Conservation (phyloP, 768 basidiomycete species). For the Boletus rubescentipes region DNA sequence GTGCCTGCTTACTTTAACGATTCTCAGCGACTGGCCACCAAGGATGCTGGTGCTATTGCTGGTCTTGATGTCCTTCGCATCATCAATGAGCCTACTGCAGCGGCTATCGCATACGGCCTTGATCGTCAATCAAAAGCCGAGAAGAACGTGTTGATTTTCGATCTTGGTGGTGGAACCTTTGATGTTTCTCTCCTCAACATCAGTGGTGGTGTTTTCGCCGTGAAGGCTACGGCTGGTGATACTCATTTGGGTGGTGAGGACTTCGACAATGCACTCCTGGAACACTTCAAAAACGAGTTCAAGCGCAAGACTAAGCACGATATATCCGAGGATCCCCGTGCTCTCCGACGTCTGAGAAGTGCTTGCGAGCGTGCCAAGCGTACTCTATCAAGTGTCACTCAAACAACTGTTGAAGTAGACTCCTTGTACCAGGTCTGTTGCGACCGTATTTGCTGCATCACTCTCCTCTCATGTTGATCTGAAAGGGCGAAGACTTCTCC, state of each 20-base stretch:
- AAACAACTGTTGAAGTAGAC: constrained; percentile 99
- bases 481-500: constrained; percentile 93
- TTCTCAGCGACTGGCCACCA: constrained; percentile 98
- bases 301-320: constrained; percentile 96
- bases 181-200: constrained; percentile 99
- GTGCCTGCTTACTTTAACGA: constrained; percentile 99
- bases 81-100: constrained; percentile 99
- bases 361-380: constrained; percentile 99
- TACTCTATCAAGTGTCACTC: constrained; percentile 95
- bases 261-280: constrained; percentile 96
- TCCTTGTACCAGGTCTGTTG: constrained; percentile 84
- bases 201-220: constrained; percentile 96
- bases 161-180: constrained; percentile 99
- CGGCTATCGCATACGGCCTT: constrained; percentile 98
- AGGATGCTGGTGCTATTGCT: constrained; percentile 97
- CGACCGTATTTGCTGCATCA: not conserved
- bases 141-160: constrained; percentile 99
- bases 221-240: constrained; percentile 99
- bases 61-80: constrained; percentile 99
- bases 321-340: constrained; percentile 96
- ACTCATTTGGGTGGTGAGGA: constrained; percentile 99
- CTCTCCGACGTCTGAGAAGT: constrained; percentile 90
- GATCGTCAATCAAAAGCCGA: constrained; percentile 93
- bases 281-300: constrained; percentile 99
- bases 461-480: constrained; percentile 9